These are phyloP conservation scores for Cadophora sp. DNA, from an alignment of 2,329 filamentous ascomycete genomes.

Conservation along the genomic window DNA sequence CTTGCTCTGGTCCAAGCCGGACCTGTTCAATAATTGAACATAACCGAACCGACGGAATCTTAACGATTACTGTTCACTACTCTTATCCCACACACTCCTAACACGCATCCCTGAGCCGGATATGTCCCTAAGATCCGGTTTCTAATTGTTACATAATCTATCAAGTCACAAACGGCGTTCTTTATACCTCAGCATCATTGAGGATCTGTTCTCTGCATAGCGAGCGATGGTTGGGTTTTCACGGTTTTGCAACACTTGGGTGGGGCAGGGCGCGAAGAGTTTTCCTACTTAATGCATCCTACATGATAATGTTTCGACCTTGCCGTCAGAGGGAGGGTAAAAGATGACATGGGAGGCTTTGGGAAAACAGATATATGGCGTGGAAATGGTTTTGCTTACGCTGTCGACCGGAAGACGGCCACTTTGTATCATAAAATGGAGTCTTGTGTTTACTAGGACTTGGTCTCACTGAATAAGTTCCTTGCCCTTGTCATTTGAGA, in stretches of 20 bases:
- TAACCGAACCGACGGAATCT: conserved; percentile 7
- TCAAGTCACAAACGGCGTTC: conserved; percentile 43
- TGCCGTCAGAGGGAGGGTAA: conserved; percentile 34
- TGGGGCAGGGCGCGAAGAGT: conserved; percentile 33
- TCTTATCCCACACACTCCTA: conserved; percentile 15
- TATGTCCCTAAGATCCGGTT: conserved; percentile 26
- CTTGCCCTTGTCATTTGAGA: not conserved
- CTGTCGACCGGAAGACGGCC: conserved; percentile 30
- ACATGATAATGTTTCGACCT: conserved; percentile 44
- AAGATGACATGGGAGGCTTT: conserved; percentile 33
- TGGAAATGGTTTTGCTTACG: conserved; percentile 40
- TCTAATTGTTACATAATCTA: conserved; percentile 44
- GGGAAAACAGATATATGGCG: conserved; percentile 42
- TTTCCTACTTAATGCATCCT: conserved; percentile 42
- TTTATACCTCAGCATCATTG: conserved; percentile 39
- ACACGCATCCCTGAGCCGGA: conserved; percentile 17
- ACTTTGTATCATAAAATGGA: conserved; percentile 43
- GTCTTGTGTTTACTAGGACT: conserved; percentile 27
- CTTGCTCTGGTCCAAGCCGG: conserved; percentile 35
- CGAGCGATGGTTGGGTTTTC: conserved; percentile 45
- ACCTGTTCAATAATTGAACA: conserved; percentile 9
- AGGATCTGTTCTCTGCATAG: conserved; percentile 46
- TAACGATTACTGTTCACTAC: conserved; percentile 13
- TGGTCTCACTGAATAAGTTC: conserved; percentile 1
- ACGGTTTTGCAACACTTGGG: conserved; percentile 39